Conservation (phyloP, 1,284 basidiomycete species). For the Sanguinoderma infundibulare region DNA sequence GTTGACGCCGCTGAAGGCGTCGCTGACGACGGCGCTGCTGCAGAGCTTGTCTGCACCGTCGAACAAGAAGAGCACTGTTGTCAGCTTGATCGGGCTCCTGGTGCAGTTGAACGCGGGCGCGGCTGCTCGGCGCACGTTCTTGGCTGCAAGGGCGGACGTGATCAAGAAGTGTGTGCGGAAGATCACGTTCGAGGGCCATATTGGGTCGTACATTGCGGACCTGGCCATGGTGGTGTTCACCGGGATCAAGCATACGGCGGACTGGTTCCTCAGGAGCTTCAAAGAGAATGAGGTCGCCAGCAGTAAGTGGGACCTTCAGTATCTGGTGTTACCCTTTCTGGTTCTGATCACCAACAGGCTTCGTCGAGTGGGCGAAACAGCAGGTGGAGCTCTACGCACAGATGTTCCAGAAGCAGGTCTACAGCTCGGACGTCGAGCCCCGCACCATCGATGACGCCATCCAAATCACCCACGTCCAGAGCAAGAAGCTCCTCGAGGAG, state of each 20-base stretch:
- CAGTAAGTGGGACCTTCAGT: too few species aligned
- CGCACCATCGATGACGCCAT: conserved; percentile 77
- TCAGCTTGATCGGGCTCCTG: conserved; percentile 75
- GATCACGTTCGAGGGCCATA: conserved; percentile 92
- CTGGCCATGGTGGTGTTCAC: conserved; percentile 87
- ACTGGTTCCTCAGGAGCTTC: conserved; percentile 97
- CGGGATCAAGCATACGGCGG: conserved; percentile 92
- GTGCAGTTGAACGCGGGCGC: conserved; percentile 79
- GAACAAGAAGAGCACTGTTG: conserved; percentile 80
- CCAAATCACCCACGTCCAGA: conserved; percentile 76
- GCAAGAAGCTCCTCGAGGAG: conserved; percentile 88
- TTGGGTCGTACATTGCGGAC: conserved; percentile 82
- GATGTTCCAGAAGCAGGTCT: conserved; percentile 92
- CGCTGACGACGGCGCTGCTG: conserved; percentile 76
- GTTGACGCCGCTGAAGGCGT: conserved; percentile 69
- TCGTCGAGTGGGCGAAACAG: conserved; percentile 92
- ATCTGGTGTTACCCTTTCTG: not conserved
- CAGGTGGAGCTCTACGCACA: conserved; percentile 87
- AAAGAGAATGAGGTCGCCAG: conserved; percentile 94
- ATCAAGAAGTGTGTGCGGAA: conserved; percentile 79
- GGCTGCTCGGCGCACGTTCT: conserved; percentile 83
- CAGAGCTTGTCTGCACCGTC: conserved; percentile 75
- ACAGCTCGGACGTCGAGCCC: conserved; percentile 76
- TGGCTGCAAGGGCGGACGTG: conserved; percentile 79
- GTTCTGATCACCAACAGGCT: conserved; percentile 55